A percentile compares a stretch with the other conserved stretches of the same genome.
Conservation (phyloP, 169 alveolate genomes). For the Cryptosporidium meleagridis region DNA sequence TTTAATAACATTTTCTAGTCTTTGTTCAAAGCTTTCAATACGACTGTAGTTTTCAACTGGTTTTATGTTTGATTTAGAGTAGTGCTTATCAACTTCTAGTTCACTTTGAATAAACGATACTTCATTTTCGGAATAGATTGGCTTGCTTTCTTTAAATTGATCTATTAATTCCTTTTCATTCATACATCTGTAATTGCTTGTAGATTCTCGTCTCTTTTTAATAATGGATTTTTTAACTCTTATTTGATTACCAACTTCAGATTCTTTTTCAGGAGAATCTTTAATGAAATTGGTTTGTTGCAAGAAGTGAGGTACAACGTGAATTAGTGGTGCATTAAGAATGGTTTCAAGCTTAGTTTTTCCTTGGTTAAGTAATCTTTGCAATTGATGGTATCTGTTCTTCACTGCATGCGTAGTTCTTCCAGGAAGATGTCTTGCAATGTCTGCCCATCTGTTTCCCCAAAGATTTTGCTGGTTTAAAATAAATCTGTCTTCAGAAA, state of each 20-base stretch:
- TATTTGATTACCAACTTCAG: conserved; percentile 13
- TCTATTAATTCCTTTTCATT: conserved; percentile 20
- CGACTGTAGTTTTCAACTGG: neutral
- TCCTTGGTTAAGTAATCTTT: conserved; percentile 64
- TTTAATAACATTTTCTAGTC: neutral
- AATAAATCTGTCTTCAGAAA: conserved; percentile 83
- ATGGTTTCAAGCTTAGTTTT: conserved; percentile 66
- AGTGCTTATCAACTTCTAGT: neutral
- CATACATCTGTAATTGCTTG: neutral
- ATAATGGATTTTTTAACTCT: conserved; percentile 17
- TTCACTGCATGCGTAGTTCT: conserved; percentile 88
- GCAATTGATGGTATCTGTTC: conserved; percentile 78
- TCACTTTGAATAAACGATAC: neutral
- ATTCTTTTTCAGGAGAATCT: conserved; percentile 21
- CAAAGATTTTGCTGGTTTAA: conserved; percentile 79
- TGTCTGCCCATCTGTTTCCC: conserved; percentile 88
- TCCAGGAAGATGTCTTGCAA: conserved; percentile 84
- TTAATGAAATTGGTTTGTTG: conserved; percentile 35
- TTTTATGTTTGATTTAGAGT: neutral
- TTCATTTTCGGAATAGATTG: conserved; percentile 2
- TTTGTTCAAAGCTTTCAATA: conserved; percentile 8
- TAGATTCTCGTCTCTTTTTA: conserved; percentile 15
- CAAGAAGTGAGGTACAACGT: conserved; percentile 61
- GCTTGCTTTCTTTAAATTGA: neutral
- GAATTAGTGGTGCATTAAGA: conserved; percentile 64